Base-by-base conservation (phyloP, 1,139 yeast species). In the Scheffersomyces quercinus region DNA sequence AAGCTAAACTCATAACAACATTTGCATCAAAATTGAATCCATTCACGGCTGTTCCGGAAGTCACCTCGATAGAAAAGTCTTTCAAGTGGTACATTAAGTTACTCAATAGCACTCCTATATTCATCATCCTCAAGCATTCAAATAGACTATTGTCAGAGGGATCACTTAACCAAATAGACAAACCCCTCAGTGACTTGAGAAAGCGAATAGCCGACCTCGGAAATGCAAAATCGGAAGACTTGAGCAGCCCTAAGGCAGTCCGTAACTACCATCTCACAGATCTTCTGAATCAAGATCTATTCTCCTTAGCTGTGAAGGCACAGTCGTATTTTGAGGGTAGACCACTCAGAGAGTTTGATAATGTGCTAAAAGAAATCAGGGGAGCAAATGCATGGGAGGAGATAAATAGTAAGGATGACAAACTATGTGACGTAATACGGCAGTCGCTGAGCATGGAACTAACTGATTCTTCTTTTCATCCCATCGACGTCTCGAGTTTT, bases 201-300 rank as follows among this genome's bases (percentile, higher is more conserved):
- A 26, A 43, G 1, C 35, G 42, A 6, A 40, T 68, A 4, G 40
- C 40, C 4, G 38, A 42, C 5, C 34, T 40, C 7, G 14, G 13
- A 9, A 31, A 31, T 12, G 20, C 7, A 31, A 38, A 42, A 16
- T 13, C 34, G 2, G 29, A 35, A 4, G 13, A 35, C 6, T 42
- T 39, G 8, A 44, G 9, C 20, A 5, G n/a, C 10, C 20, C 35
- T 5, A n/a, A 45, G 30, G 39, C 51, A 9, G 44, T 46, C 1
- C 52, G 70, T 14, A 55, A 54, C 29, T 71, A 68, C 49, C 70
- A 69, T 41, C 52, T 68, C 28, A 60, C 69, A 1, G 62, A 63
- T 29, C 52, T 71, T 28, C 39, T 53, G 2, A 53, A 61, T 20
- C 50, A 57, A 0, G 77, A 71, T 45, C 33, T 69, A 1, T 63